Conservation (phyloP, 2,329 filamentous ascomycete species). For the Aspergillus felis region DNA sequence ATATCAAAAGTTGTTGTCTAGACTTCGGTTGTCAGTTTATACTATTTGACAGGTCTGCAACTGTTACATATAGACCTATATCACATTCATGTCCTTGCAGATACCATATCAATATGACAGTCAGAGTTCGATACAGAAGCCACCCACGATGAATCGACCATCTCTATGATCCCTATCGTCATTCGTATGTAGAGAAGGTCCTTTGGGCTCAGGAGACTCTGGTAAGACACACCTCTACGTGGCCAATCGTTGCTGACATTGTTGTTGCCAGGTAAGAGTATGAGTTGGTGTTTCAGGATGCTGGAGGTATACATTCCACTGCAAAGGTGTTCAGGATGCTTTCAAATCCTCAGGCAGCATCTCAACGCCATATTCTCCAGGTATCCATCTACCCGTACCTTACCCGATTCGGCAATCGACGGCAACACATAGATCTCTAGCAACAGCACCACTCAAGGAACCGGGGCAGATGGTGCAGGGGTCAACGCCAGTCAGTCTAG, state of each 20-base stretch:
- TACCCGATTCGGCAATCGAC: too few relatives aligned
- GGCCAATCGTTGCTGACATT: too few relatives aligned
- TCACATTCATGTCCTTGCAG: not conserved
- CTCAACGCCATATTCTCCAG: not conserved
- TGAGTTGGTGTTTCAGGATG: too few relatives aligned
- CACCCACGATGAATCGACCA: not conserved
- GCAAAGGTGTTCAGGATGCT: not conserved
- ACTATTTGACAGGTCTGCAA: not conserved
- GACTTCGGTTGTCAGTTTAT: not conserved
- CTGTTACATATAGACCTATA: not conserved
- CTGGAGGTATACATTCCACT: not conserved
- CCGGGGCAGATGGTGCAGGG: not conserved
- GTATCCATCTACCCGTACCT: too few relatives aligned
- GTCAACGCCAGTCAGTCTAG: not conserved
- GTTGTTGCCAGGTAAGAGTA: too few relatives aligned
- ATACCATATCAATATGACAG: not conserved
- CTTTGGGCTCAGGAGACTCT: not conserved
- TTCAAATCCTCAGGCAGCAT: not conserved
- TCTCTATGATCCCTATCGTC: not conserved
- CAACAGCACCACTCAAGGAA: not conserved
- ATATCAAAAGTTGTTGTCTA: not conserved
- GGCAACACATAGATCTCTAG: too few relatives aligned
- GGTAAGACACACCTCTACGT: not conserved
- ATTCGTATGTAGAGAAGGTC: not conserved
- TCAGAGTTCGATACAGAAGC: not conserved